Evolutionary conservation across 2,329 filamentous ascomycete species (phyloP), one percentile per base, ranked within the genome.

Genomic region (Fusarium sp.): DNA sequence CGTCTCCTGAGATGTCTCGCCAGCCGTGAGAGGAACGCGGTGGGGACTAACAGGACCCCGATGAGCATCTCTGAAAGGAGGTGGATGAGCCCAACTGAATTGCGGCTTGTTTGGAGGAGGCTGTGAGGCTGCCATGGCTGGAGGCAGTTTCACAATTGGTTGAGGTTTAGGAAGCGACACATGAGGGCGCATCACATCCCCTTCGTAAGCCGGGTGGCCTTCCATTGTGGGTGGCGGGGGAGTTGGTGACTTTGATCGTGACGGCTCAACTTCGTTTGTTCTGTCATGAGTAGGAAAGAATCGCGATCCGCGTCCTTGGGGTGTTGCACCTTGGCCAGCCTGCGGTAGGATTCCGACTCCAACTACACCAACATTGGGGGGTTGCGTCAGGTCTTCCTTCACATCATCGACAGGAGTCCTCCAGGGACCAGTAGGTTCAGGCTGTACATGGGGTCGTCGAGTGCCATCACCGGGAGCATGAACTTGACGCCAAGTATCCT

Each of bases 101-200:
- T 70, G 67, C 7, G 70, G 55, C 12, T 68, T 67, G 15, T 61
- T 29, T 29, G 72, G 70, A 6, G 73, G 53, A 15, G 63, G 45
- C 26, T 74, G 72, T 2, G 67, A 52, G 25, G 65, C 61, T 11
- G 51, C 44, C 61, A 72, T 58, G 7, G 80, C 71, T 7, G 91
- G 92, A 4, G 92, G 93, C 5, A 98, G 83, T 72, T 89, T 92
- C 11, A 98, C 93, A 25, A 92, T 85, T 29, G 92, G 91, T 51
- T 89, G 83, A 7, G 88, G 86, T 34, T 81, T 85, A 0, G 91
- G 91, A 8, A 93, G 78, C 32, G 85, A 87, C 7, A 93, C 90
- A 53, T 88, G 84, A 4, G 91, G 91, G 56, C 84, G 86, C 31
- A 78, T 77, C 1, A 78, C 80, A 68, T 91, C 85, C 28, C 90